These are phyloP conservation scores for Cercis canadensis DNA, from an alignment of 306 rosid genomes.

Conservation along the genomic window DNA sequence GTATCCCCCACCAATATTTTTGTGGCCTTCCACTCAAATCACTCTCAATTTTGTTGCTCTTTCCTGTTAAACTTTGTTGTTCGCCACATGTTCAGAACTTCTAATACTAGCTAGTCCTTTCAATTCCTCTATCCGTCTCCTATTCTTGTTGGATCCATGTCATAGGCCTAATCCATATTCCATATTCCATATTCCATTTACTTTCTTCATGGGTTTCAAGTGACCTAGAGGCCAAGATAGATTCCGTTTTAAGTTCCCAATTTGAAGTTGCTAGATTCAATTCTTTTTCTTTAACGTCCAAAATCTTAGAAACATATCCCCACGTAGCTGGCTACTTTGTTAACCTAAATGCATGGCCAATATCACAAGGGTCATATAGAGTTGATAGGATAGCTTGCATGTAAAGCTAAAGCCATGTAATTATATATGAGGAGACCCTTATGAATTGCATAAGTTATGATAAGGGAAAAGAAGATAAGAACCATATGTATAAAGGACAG, in stretches of 20 bases:
- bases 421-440: not conserved
- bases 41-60: conserved; percentile 25
- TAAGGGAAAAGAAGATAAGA: conserved; percentile 17
- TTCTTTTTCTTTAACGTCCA: conserved; percentile 23
- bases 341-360: conserved; percentile 30
- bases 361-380: not conserved
- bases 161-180: conserved; percentile 58
- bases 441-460: not conserved
- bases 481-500: conserved; percentile 16
- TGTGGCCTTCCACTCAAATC: conserved; percentile 51
- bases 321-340: not conserved
- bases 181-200: conserved; percentile 30
- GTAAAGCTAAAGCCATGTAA: conserved; percentile 19
- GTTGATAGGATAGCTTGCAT: conserved; percentile 27
- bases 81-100: conserved; percentile 47
- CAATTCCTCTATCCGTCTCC: conserved; percentile 22
- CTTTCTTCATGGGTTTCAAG: conserved; percentile 33
- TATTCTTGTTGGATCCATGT: conserved; percentile 57
- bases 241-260: conserved; percentile 15
- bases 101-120: conserved; percentile 32
- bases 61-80: conserved; percentile 45
- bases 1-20: conserved; percentile 32
- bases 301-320: conserved; percentile 35
- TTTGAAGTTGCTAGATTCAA: conserved; percentile 21
- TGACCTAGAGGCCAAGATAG: conserved; percentile 26